Evolutionary conservation across 768 basidiomycete genomes (phyloP), one percentile per base, ranked within the genome.

Genomic region (Lentinula sp.): DNA sequence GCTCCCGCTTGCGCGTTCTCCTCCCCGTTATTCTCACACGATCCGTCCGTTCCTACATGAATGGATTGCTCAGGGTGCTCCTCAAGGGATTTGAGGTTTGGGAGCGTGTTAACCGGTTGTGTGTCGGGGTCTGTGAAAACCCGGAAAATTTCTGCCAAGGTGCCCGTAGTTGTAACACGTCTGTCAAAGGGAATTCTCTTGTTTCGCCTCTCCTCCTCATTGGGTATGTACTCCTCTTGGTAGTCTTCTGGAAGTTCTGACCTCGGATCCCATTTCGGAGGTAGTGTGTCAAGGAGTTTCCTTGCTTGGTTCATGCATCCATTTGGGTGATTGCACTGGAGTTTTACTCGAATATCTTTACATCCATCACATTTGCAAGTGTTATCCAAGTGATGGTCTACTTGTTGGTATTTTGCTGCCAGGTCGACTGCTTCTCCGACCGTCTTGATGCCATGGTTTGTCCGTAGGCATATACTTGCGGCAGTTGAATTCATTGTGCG

Each of bases 1-100:
- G 62, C 43, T 0, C 66, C 63, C 9, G 62, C 66, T 28, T 18
- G 18, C 13, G 63, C 66, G 34, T 67, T 59, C 10, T 60, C 57
- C 37, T 40, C 37, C 0, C 66, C 66, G 48, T 67, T 67, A 32
- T 64, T 43, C 2, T 57, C 3, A 39, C 62, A 63, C 6, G 66
- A 65, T 0, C 69, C 64, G 11, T 70, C 68, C n/a, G 66, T 67
- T 43, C 51, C 63, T 2, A 59, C 57, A 37, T 7, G 35, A 37
- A 23, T 23, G 23, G 23, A 23, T 23, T 23, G 23, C 23, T 23
- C 23, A 23, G 23, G 23, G 23, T 23, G 23, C 23, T 23, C 23
- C 23, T 23, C 23, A 23, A 2, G 23, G 23, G 23, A 23, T 23
- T 23, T 23, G 23, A 23, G 23, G 23, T 23, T 23, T 23, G 23